A percentile compares a stretch with the other conserved stretches of the same genome.
These are phyloP conservation scores for Cladorrhinum sp. DNA, from an alignment of 2,329 filamentous ascomycete genomes.

Conservation along the genomic window DNA sequence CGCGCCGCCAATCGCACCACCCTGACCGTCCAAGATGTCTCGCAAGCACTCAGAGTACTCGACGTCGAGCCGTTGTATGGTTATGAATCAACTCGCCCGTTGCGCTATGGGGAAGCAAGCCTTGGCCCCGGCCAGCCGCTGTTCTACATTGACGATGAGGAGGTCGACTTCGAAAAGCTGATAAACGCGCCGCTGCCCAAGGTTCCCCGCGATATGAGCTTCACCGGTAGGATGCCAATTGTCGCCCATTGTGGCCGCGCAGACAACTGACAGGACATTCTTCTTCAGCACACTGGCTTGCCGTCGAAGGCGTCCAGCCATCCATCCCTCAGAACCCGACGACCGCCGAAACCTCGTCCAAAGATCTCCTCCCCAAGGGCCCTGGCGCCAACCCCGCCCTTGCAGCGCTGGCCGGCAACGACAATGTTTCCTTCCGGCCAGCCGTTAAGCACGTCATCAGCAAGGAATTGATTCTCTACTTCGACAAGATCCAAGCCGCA, in stretches of 20 bases:
- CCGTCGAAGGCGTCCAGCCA: constrained; percentile 94
- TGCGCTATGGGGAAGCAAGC: constrained; percentile 91
- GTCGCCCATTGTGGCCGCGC: background rate
- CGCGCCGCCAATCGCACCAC: constrained; percentile 82
- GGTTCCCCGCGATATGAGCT: constrained; percentile 86
- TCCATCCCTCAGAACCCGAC: constrained; percentile 96
- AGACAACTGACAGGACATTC: constrained; percentile 11
- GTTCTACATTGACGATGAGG: constrained; percentile 97
- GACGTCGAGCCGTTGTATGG: constrained; percentile 95
- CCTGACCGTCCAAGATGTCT: constrained; percentile 84
- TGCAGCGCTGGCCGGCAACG: constrained; percentile 77
- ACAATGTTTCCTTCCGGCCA: constrained; percentile 80
- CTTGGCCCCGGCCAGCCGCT: constrained; percentile 90
- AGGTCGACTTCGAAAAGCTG: constrained; percentile 97
- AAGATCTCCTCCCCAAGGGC: constrained; percentile 86
- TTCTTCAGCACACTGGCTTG: constrained; percentile 82
- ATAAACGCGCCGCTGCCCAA: constrained; percentile 96
- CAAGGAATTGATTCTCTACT: constrained; percentile 94
- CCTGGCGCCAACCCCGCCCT: constrained; percentile 82
- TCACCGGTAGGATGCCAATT: constrained; percentile 66
- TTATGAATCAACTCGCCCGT: constrained; percentile 85
- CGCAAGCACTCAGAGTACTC: constrained; percentile 77
- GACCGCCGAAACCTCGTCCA: constrained; percentile 73
- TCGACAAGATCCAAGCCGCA: constrained; percentile 88
- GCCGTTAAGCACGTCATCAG: constrained; percentile 94